These are phyloP conservation scores for Helenozyma rhizophorensis DNA, from an alignment of 805 yeast species.

Conservation along the genomic window DNA sequence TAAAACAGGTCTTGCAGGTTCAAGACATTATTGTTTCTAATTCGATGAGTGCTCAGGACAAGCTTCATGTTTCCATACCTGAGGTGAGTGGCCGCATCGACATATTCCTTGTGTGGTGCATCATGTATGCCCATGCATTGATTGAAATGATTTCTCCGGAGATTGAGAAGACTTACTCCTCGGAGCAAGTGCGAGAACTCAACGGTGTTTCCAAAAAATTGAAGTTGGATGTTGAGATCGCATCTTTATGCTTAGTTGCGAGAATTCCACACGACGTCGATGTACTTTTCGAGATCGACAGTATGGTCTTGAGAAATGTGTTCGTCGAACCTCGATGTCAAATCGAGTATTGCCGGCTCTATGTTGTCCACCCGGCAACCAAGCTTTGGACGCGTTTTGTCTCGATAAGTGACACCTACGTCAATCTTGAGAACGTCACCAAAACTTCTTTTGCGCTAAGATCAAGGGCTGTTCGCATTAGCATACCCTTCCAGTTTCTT, in stretches of 20 bases:
- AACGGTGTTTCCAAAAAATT: constrained; percentile 16
- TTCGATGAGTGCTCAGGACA: constrained; percentile 21
- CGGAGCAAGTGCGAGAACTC: constrained; percentile 21
- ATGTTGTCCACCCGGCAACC: constrained; percentile 48
- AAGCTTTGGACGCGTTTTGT: constrained; percentile 36
- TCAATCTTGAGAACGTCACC: constrained; percentile 14
- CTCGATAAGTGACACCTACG: constrained; percentile 28
- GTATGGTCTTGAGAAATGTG: constrained; percentile 22
- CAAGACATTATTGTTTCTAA: constrained; percentile 25
- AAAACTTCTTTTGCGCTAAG: constrained; percentile 6
- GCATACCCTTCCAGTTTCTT: constrained; percentile 69
- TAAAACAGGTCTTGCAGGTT: constrained; percentile 30
- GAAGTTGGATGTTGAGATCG: constrained; percentile 26
- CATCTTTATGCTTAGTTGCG: constrained; percentile 36
- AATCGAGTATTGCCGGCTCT: constrained; percentile 39
- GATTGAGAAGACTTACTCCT: constrained; percentile 22
- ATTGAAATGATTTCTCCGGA: constrained; percentile 31
- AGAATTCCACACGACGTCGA: constrained; percentile 46
- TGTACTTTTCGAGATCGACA: constrained; percentile 42
- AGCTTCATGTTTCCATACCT: constrained; percentile 26
- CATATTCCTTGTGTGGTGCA: constrained; percentile 40
- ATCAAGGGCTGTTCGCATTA: constrained; percentile 42
- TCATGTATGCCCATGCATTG: constrained; percentile 33
- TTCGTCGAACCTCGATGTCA: constrained; percentile 24
- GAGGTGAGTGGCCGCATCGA: constrained; percentile 37